Evolutionary conservation across 169 alveolate species (phyloP).

Genomic region (Plasmodium berghei): DNA sequence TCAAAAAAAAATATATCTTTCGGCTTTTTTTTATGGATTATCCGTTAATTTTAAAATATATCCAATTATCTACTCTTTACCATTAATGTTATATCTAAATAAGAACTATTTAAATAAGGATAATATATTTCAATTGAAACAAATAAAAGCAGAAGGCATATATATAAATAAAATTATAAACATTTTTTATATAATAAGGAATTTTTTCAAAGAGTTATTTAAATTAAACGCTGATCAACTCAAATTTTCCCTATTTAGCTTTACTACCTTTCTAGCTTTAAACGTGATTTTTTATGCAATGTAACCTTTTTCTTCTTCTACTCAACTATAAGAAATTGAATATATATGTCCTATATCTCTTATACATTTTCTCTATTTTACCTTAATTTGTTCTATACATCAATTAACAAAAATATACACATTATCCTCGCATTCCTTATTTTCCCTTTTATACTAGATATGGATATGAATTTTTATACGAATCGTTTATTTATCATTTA

Average conservation of each 20-base stretch:
- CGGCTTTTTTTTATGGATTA: constrained; percentile 91
- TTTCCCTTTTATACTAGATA: constrained; percentile 78
- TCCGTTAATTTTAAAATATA: constrained; percentile 96
- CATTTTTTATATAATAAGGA: constrained; percentile 3
- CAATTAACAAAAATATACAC: no score
- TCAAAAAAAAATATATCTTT: constrained; percentile 62
- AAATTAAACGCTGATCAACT: constrained; percentile 79
- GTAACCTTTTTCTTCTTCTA: constrained; percentile 18
- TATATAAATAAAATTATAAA: constrained; percentile 47
- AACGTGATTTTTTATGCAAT: constrained; percentile 83
- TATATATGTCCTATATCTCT: background rate
- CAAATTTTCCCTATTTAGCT: constrained; percentile 86
- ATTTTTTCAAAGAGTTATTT: constrained; percentile 22
- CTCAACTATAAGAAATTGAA: background rate
- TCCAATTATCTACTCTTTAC: constrained; percentile 97
- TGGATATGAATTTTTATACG: constrained; percentile 94
- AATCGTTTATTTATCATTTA: constrained; percentile 96
- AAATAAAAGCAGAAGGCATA: constrained; percentile 36
- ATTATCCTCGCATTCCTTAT: background rate
- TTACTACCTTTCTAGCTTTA: constrained; percentile 81
- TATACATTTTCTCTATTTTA: constrained; percentile 1
- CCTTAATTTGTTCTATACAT: no score
- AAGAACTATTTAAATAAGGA: constrained; percentile 40
- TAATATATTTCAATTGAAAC: constrained; percentile 55
- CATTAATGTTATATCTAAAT: constrained; percentile 85